Base-by-base conservation (phyloP, 768 basidiomycete genomes). In the Mycena polygramma region DNA sequence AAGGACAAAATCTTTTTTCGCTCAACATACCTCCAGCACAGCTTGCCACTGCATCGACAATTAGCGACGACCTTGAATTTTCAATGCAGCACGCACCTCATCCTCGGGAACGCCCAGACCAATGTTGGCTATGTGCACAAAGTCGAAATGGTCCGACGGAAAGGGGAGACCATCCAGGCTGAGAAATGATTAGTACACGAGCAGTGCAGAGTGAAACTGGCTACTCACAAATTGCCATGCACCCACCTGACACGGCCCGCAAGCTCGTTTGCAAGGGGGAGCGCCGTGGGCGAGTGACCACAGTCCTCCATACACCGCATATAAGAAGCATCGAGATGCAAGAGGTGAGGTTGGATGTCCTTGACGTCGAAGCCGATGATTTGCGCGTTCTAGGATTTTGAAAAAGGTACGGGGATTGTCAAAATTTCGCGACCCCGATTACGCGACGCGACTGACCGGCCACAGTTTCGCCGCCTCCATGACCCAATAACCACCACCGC, bases 81-180 rank as follows among this genome's bases (percentile, higher is more conserved):
- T 60, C 14, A 57, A 63, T 57, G 58, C 1, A 7, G 36, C 64
- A 83, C 83, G 64, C 63, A 87, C 91, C 86, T 92, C 89, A 74
- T 92, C 88, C 79, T 93, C 92, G 14, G 92, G 92, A 43, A 93
- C 87, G 24, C 87, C 90, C 7, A 93, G 84, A 4, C 90, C 91
- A 62, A 92, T 85, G 46, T 86, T 84, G 41, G 84, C 85, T 74
- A 92, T 87, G 57, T 91, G 85, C 11, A 93, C 89, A 66, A 90
- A 89, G 77, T 93, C 88, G 73, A 94, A 94, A 66, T 85, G 79
- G 39, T 83, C 79, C 0, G 85, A 75, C 5, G 82, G 81, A 73
- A 92, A 93, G 0, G 92, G 92, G 24, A 93, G 77, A 19, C 85
- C 84, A 36, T 93, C 89, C 53, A 93, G 82, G 46, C 92, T 94